Base-by-base conservation (phyloP, 2,329 filamentous ascomycete genomes). In the Stemphylium lycopersici region DNA sequence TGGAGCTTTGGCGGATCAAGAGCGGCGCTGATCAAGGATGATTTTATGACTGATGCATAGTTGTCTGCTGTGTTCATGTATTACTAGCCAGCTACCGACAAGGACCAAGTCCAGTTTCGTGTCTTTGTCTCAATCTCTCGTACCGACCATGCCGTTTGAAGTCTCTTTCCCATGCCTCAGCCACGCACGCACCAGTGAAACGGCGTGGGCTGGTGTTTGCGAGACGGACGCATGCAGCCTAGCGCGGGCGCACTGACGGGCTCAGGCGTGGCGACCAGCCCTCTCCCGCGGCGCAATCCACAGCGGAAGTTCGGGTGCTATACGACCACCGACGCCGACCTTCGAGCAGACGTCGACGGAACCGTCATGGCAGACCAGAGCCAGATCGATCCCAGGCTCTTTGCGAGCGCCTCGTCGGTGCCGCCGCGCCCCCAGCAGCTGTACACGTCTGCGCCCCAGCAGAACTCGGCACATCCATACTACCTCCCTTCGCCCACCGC, bases 361-460 rank as follows among this genome's bases (percentile, higher is more conserved):
- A 31, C n/a, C 33, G 52, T 37, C 33, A 73, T 73, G 71, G 52
- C 65, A 11, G 68, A 71, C 40, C 61, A 62, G 7, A 42, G 33
- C 36, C 38, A 43, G n/a, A 72, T 74, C 37, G 71, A 74, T 38
- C 71, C 71, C 2, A 58, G 69, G 16, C 58, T 73, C 48, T 72
- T 65, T 16, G 36, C 52, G 31, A 51, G 52, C 56, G 57, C 66
- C 11, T 65, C 56, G 15, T 66, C 62, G 48, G 62, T 64, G 50
- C 65, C 61, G 22, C 68, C 67, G 50, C 62, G 59, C 41, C 55
- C 62, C 6, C 70, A 65, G 52, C 45, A 65, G 52, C 40, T 65
- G 33, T 72, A 72, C 58, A 58, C 68, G 22, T 41, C 68, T 22
- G 63, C 61, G 34, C 57, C 65, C 15, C 66, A 65, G 56, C 67